Percentiles rank a stretch among this genome's conserved stretches.
Evolutionary conservation across 2,329 filamentous ascomycete genomes (phyloP).

Genomic region (Domatiomyces catenatus): DNA sequence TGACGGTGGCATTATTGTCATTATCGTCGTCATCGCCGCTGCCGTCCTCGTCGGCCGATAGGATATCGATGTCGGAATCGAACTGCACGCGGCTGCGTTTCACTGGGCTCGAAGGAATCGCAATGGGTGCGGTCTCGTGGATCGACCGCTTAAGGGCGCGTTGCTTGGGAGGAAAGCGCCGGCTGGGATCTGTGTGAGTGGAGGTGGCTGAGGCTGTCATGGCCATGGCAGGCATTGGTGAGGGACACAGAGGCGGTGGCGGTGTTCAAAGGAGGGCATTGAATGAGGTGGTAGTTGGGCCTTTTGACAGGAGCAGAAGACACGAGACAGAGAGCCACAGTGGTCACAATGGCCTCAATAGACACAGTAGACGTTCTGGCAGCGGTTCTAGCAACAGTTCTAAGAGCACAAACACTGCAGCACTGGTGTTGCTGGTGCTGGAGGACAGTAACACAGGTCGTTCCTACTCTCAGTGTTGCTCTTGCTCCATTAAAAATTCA

Average conservation of each 20-base stretch:
- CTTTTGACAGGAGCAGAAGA: not conserved
- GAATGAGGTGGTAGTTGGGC: not conserved
- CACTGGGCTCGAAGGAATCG: slow-evolving; percentile 20
- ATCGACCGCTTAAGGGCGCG: slow-evolving; percentile 15
- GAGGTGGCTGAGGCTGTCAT: not conserved
- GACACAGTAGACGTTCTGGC: too few species aligned
- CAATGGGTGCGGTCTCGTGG: slow-evolving; percentile 14
- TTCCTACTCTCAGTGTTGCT: too few species aligned
- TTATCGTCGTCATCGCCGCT: slow-evolving; percentile 1
- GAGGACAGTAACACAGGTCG: not conserved
- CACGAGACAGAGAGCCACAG: not conserved
- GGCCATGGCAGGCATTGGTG: not conserved
- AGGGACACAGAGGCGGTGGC: not conserved
- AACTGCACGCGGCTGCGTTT: slow-evolving; percentile 31
- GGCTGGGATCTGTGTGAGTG: slow-evolving; percentile 4
- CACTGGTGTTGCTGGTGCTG: not conserved
- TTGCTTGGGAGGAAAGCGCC: slow-evolving; percentile 7
- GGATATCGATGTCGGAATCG: slow-evolving; percentile 24
- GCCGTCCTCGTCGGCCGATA: slow-evolving; percentile 17
- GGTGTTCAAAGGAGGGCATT: not conserved
- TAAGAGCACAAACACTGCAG: not conserved
- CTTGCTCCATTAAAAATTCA: not conserved
- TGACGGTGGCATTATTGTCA: not conserved
- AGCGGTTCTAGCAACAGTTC: too few species aligned
- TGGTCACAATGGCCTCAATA: not conserved